Conservation (phyloP, 805 yeast species). For the Yamadazyma tumulicola region DNA sequence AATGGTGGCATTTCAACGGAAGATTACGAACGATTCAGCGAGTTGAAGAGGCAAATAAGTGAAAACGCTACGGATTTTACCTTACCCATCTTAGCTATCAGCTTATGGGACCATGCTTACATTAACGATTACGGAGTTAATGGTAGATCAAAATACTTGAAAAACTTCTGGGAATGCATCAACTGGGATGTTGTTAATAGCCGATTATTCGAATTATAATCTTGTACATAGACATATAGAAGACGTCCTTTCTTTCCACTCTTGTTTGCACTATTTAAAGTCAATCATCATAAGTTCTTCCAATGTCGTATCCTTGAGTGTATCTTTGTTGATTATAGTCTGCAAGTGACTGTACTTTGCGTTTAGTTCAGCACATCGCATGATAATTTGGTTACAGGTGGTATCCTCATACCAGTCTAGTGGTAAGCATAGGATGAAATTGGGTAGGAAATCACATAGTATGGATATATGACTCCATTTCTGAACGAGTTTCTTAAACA, state of each 20-base stretch:
- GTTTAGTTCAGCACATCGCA: conserved; percentile 23
- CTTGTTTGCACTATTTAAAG: conserved; percentile 9
- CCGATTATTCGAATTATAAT: conserved; percentile 41
- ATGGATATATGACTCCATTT: conserved; percentile 19
- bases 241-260: conserved; percentile 4
- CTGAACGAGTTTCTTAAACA: conserved; percentile 12
- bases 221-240: conserved; percentile 2
- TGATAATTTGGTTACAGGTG: conserved; percentile 21
- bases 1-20: conserved; percentile 64
- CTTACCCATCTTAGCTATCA: conserved; percentile 73
- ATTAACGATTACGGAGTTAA: conserved; percentile 76
- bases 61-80: conserved; percentile 52
- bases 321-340: conserved; percentile 15
- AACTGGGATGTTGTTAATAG: conserved; percentile 77
- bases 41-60: neutral
- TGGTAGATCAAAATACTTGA: conserved; percentile 70
- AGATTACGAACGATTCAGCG: conserved; percentile 43
- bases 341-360: conserved; percentile 18
- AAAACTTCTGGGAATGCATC: conserved; percentile 70
- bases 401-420: conserved; percentile 35
- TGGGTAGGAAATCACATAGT: conserved; percentile 28
- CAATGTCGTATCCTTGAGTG: conserved; percentile 12
- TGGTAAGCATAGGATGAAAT: conserved; percentile 30
- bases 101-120: conserved; percentile 90
- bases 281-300: conserved; percentile 20